Percentiles rank a stretch among this genome's conserved stretches.
These are phyloP conservation scores for Ciborinia camelliae DNA, from an alignment of 2,329 filamentous ascomycete species.

Conservation along the genomic window DNA sequence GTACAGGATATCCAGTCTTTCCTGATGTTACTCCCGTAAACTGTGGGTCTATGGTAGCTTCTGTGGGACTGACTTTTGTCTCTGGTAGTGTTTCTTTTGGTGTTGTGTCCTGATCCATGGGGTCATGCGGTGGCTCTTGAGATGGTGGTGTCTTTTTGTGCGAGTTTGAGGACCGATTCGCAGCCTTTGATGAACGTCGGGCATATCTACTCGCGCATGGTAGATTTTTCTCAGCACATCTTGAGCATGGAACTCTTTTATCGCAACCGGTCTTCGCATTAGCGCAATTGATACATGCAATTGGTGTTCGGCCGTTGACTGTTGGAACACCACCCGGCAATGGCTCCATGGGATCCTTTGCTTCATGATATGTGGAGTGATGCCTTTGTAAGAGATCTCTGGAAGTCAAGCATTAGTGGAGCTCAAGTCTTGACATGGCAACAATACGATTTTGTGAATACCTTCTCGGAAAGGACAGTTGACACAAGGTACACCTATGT, in stretches of 20 bases:
- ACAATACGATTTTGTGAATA: slow-evolving; percentile 30
- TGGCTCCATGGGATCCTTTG: slow-evolving; percentile 46
- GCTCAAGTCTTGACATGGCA: slow-evolving; percentile 21
- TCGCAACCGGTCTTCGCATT: slow-evolving; percentile 52
- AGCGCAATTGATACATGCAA: slow-evolving; percentile 50
- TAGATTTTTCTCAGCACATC: slow-evolving; percentile 49
- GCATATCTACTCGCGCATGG: slow-evolving; percentile 49
- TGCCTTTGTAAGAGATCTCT: slow-evolving; percentile 51
- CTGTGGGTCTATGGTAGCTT: background rate
- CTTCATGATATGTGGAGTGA: slow-evolving; percentile 51
- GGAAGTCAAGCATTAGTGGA: slow-evolving; percentile 28
- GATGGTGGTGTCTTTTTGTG: slow-evolving; percentile 15
- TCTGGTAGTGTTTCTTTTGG: slow-evolving; percentile 6
- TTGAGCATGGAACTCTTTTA: slow-evolving; percentile 48
- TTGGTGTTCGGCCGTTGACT: slow-evolving; percentile 43
- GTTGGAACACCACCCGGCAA: slow-evolving; percentile 43
- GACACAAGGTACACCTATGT: slow-evolving; percentile 48
- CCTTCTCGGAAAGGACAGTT: slow-evolving; percentile 50
- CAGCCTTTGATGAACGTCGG: slow-evolving; percentile 47
- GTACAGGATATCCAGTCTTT: slow-evolving; percentile 2
- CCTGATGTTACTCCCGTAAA: slow-evolving; percentile 10
- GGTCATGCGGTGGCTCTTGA: slow-evolving; percentile 17
- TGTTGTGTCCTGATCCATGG: slow-evolving; percentile 16
- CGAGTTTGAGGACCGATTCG: slow-evolving; percentile 15
- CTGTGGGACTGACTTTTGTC: background rate